A percentile compares a stretch with the other conserved stretches of the same genome.
phyloP scores from a whole-genome alignment of 75 land plant species.

The Sequoia sempervirens region DNA sequence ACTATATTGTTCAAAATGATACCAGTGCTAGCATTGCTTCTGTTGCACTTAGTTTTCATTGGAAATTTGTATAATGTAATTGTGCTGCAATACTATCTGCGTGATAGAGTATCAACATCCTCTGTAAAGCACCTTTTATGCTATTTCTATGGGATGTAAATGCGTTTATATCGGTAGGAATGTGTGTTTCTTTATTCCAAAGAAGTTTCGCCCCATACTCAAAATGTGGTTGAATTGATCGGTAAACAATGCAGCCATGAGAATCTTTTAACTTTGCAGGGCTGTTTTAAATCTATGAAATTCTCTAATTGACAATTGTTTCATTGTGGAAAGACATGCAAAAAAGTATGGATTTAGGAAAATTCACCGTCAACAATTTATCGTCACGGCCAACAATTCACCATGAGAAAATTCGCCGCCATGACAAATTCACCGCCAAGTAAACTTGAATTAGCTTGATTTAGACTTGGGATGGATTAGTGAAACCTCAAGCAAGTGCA shows the following conservation, averaged over 20 bases:
- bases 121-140: background rate
- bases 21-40: background rate
- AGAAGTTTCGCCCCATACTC: background rate
- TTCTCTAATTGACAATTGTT: background rate
- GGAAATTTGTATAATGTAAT: background rate
- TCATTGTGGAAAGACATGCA: background rate
- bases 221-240: background rate
- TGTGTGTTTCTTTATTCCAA: background rate
- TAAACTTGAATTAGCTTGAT: background rate
- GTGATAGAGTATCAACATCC: background rate
- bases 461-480: no score
- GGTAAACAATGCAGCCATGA: background rate
- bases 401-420: no score
- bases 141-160: no score
- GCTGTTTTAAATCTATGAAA: background rate
- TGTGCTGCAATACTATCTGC: background rate
- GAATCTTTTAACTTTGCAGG: background rate
- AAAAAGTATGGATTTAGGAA: no score
- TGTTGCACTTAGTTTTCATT: constrained; percentile 3
- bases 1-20: constrained; percentile 1
- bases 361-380: no score
- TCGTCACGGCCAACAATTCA: no score
- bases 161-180: no score
- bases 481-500: no score
- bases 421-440: no score